These are phyloP conservation scores for Pythium monospermum DNA, from an alignment of 352 stramenopile species.

Conservation along the genomic window DNA sequence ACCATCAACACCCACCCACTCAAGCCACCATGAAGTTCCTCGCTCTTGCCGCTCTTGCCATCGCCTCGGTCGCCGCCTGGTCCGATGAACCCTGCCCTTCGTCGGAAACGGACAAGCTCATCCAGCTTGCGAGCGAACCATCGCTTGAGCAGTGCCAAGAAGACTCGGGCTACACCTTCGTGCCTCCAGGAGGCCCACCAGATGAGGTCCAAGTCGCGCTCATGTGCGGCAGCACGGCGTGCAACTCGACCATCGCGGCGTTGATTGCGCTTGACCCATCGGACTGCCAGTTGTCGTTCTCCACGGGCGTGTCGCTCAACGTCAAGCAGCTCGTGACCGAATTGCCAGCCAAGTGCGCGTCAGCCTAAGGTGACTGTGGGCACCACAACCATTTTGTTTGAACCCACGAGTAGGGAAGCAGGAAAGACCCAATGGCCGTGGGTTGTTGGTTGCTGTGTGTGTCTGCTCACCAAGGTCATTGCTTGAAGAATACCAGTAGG, in stretches of 20 bases:
- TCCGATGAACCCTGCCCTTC: not conserved
- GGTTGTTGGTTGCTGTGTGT: too few species aligned
- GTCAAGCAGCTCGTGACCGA: constrained; percentile 36
- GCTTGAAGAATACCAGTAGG: too few species aligned
- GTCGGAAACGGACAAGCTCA: not conserved
- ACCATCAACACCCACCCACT: not conserved
- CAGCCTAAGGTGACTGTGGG: constrained; percentile 10
- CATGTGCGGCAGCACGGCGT: constrained; percentile 9
- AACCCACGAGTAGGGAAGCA: too few species aligned
- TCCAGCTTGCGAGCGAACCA: not conserved
- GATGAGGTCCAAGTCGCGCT: not conserved
- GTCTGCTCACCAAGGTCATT: too few species aligned
- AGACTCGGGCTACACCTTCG: constrained; percentile 8
- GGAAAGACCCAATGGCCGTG: too few species aligned
- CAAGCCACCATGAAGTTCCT: constrained; percentile 2
- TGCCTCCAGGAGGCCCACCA: constrained; percentile 5
- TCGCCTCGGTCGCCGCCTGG: constrained; percentile 5
- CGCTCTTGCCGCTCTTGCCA: not conserved
- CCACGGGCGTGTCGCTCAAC: constrained; percentile 36
- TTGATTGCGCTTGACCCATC: constrained; percentile 27
- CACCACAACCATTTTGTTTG: not conserved
- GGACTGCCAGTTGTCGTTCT: constrained; percentile 41
- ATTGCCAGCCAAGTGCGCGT: constrained; percentile 32
- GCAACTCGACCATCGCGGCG: constrained; percentile 20
- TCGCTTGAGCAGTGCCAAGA: constrained; percentile 3